Conservation (phyloP, 1,139 yeast genomes). For the Candida sojae region DNA sequence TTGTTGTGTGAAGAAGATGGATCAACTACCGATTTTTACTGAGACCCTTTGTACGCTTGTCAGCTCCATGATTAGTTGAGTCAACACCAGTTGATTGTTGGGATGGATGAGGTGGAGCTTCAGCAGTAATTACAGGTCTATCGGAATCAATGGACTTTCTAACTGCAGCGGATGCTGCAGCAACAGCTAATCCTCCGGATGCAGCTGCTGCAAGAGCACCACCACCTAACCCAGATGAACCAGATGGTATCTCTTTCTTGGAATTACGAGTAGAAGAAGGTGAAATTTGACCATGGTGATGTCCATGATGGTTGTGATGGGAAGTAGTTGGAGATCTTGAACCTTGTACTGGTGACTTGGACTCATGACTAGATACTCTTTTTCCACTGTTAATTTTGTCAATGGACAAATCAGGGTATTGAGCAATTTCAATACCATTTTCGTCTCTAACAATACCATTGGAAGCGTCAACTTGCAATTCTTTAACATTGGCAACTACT, state of each 20-base stretch:
- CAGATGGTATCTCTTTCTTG: background rate
- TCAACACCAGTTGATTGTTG: background rate
- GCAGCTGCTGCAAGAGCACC: slow-evolving; percentile 12
- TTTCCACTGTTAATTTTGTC: slow-evolving; percentile 2
- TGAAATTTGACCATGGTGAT: background rate
- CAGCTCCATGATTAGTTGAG: background rate
- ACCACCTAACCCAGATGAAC: slow-evolving; percentile 2
- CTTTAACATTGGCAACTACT: slow-evolving; percentile 24
- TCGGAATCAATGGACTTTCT: background rate
- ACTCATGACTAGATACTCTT: background rate
- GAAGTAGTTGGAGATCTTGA: background rate
- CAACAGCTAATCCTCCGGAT: slow-evolving; percentile 9
- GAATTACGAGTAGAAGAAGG: background rate
- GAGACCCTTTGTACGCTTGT: background rate
- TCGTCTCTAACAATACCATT: slow-evolving; percentile 37
- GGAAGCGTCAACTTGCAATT: slow-evolving; percentile 31
- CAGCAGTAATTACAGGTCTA: background rate
- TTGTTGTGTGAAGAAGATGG: background rate
- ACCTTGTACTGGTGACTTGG: background rate
- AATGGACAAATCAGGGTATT: slow-evolving; percentile 15
- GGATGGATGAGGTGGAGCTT: background rate
- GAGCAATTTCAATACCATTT: slow-evolving; percentile 20
- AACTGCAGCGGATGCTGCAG: slow-evolving; percentile 8
- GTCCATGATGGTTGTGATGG: background rate
- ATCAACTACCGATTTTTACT: background rate